A percentile compares a stretch with the other conserved stretches of the same genome.
Evolutionary conservation across 2,329 filamentous ascomycete species (phyloP).

Genomic region (Fusarium setosum): DNA sequence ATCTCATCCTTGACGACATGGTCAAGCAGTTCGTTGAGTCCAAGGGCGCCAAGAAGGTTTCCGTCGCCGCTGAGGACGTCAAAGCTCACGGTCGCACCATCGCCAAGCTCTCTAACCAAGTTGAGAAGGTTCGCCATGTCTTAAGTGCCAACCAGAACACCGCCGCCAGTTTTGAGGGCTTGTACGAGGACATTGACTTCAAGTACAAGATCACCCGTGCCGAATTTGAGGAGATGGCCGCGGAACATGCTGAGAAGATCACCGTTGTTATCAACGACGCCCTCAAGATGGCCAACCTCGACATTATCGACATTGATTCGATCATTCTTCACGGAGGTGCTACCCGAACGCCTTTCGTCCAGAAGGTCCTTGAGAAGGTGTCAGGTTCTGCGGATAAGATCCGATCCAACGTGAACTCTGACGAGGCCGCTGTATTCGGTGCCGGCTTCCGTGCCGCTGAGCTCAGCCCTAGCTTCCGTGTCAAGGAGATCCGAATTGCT

Average conservation of each 20-base stretch:
- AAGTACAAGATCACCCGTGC: conserved; percentile 86
- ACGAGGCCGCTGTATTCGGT: conserved; percentile 96
- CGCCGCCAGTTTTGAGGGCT: conserved; percentile 82
- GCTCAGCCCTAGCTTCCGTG: conserved; percentile 93
- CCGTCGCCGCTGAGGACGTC: conserved; percentile 71
- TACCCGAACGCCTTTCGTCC: conserved; percentile 92
- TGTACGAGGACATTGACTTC: conserved; percentile 94
- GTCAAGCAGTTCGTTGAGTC: conserved; percentile 80
- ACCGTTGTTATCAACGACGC: conserved; percentile 77
- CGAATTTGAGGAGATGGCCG: conserved; percentile 83
- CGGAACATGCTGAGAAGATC: conserved; percentile 75
- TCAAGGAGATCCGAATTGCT: conserved; percentile 92
- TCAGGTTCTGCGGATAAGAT: conserved; percentile 81
- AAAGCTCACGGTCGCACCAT: conserved; percentile 84
- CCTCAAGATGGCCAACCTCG: conserved; percentile 77
- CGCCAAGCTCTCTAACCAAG: conserved; percentile 92
- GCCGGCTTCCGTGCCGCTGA: conserved; percentile 94
- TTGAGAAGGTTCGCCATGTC: conserved; percentile 86
- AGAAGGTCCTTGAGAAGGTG: conserved; percentile 84
- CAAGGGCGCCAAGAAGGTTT: conserved; percentile 72
- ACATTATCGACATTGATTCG: conserved; percentile 82
- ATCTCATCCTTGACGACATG: conserved; percentile 90
- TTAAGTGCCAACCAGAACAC: conserved; percentile 93
- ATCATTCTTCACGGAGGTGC: conserved; percentile 94
- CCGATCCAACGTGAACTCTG: conserved; percentile 93